phyloP scores from a whole-genome alignment of 129 eudicot species.

The Sambucus nigra region DNA sequence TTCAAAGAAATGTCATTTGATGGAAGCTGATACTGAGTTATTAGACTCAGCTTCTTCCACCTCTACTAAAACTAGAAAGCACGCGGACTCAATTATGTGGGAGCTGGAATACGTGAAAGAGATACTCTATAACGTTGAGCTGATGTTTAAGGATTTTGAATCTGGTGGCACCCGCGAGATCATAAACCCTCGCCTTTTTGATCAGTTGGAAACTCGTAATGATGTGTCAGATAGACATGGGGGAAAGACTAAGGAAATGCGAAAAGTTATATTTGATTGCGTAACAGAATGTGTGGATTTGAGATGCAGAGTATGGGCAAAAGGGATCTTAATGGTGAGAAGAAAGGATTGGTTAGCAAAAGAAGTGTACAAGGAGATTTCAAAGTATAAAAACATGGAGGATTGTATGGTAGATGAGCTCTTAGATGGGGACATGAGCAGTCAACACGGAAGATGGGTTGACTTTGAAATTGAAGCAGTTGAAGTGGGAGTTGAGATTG shows the following conservation, averaged over 20 bases:
- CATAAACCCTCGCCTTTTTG: conserved; percentile 54
- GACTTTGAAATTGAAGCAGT: conserved; percentile 54
- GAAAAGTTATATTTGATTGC: conserved; percentile 62
- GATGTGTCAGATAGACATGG: conserved; percentile 2
- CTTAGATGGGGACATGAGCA: conserved; percentile 84
- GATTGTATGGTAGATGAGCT: conserved; percentile 87
- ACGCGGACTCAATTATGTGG: conserved; percentile 29
- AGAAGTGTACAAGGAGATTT: conserved; percentile 63
- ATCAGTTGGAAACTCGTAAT: conserved; percentile 41
- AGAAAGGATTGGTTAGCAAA: conserved; percentile 49
- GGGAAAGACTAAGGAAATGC: conserved; percentile 24
- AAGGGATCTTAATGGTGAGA: conserved; percentile 37
- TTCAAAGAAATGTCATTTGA: conserved; percentile 21
- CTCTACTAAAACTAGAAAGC: conserved; percentile 11
- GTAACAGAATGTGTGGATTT: conserved; percentile 62
- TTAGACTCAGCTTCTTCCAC: conserved; percentile 75
- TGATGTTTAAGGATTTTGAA: conserved; percentile 56
- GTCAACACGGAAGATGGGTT: conserved; percentile 57
- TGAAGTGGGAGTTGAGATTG: conserved; percentile 62
- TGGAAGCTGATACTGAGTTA: conserved; percentile 52
- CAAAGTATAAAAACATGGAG: conserved; percentile 50
- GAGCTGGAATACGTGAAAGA: conserved; percentile 54
- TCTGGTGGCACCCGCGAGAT: conserved; percentile 45
- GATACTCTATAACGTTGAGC: conserved; percentile 41
- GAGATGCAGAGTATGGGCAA: conserved; percentile 54